Conservation (phyloP, 257 asterid species). For the Fraxinus excelsior region DNA sequence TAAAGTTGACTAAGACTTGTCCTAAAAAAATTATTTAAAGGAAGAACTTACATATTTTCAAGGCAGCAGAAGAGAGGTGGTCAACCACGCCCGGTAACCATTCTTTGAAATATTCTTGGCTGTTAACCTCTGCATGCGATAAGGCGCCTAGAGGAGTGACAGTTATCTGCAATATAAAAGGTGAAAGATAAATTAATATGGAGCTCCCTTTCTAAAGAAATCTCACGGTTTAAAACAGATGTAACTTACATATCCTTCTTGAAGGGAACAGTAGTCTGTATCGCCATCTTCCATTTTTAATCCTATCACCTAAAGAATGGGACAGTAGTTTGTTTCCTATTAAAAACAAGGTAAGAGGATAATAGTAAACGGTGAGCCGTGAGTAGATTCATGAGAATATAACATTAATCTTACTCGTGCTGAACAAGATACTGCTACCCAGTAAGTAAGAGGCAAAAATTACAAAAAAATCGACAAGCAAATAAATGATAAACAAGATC, state of each 20-base stretch:
- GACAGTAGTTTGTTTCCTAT: not conserved
- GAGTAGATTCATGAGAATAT: too few species aligned
- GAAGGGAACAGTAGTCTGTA: conserved; percentile 65
- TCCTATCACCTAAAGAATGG: conserved; percentile 56
- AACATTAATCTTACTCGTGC: too few species aligned
- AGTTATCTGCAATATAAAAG: conserved; percentile 58
- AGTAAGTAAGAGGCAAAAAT: too few species aligned
- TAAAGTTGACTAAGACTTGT: not conserved
- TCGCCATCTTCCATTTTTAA: conserved; percentile 51
- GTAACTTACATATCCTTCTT: conserved; percentile 77
- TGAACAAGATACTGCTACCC: too few species aligned
- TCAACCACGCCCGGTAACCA: conserved; percentile 58
- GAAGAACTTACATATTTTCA: conserved; percentile 40
- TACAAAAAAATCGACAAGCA: not conserved
- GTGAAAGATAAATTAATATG: conserved; percentile 7
- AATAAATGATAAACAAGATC: not conserved
- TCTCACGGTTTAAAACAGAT: conserved; percentile 1
- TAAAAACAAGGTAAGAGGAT: too few species aligned
- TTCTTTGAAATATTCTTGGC: conserved; percentile 49
- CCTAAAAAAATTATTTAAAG: not conserved
- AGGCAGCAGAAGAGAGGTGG: conserved; percentile 44
- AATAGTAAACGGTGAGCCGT: too few species aligned
- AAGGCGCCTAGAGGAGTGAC: conserved; percentile 79
- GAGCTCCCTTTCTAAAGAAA: not conserved
- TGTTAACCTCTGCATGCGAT: conserved; percentile 60